phyloP scores from a whole-genome alignment of 805 yeast genomes.

The Candida montana region DNA sequence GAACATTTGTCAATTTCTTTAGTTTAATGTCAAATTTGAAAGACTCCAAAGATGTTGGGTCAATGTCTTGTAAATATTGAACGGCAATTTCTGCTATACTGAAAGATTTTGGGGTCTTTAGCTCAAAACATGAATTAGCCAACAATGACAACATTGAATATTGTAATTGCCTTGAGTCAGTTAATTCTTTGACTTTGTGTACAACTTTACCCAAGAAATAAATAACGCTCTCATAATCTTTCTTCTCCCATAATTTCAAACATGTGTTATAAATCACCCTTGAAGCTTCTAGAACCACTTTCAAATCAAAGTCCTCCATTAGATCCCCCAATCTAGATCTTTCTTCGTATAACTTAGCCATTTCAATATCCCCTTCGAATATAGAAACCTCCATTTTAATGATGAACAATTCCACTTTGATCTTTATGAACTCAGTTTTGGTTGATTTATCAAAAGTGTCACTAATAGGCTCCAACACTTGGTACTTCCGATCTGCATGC shows the following conservation, averaged over 20 bases:
- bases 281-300: conserved; percentile 25
- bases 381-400: conserved; percentile 29
- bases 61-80: conserved; percentile 22
- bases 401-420: conserved; percentile 26
- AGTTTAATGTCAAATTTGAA: conserved; percentile 26
- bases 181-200: conserved; percentile 10
- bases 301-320: conserved; percentile 14
- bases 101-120: conserved; percentile 11
- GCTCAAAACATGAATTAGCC: conserved; percentile 25
- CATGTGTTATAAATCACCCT: conserved; percentile 31
- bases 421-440: conserved; percentile 13
- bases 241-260: conserved; percentile 16
- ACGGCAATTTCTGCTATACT: conserved; percentile 21
- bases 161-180: conserved; percentile 19
- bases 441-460: background rate
- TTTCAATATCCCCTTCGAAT: conserved; percentile 27
- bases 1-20: conserved; percentile 11
- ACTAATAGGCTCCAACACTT: conserved; percentile 18
- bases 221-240: conserved; percentile 8
- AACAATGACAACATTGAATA: conserved; percentile 24
- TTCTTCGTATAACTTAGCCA: conserved; percentile 31
- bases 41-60: conserved; percentile 27
- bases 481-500: conserved; percentile 25
- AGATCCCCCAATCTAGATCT: conserved; percentile 24
- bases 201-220: conserved; percentile 17